Evolutionary conservation across 495 filamentous ascomycete genomes (phyloP).

Genomic region (Eremomyces bilateralis): DNA sequence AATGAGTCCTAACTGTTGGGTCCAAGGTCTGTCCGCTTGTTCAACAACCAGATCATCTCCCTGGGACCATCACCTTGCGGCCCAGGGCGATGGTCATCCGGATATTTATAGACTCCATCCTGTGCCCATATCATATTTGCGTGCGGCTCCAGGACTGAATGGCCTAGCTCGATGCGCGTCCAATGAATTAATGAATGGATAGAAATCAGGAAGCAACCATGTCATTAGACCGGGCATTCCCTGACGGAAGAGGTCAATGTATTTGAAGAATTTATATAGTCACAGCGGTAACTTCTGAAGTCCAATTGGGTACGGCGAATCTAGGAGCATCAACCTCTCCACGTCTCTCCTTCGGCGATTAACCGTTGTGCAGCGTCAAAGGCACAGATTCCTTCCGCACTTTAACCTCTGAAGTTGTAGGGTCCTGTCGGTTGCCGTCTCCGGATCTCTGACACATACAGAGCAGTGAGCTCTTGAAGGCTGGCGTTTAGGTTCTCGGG

Average conservation of each 20-base stretch:
- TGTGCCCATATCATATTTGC: conserved; percentile 16
- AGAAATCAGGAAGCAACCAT: conserved; percentile 19
- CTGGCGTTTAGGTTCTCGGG: conserved; percentile 28
- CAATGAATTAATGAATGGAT: conserved; percentile 16
- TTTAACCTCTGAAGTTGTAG: conserved; percentile 41
- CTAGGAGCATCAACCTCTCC: conserved; percentile 10
- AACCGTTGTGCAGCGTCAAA: conserved; percentile 20
- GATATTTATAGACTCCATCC: not conserved
- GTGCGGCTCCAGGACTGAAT: conserved; percentile 6
- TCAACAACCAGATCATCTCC: conserved; percentile 21
- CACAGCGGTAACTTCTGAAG: conserved; percentile 14
- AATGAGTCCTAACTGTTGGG: conserved; percentile 15
- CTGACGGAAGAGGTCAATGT: conserved; percentile 26
- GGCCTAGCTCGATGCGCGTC: conserved; percentile 16
- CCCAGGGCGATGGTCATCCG: not conserved
- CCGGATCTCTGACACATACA: conserved; percentile 40
- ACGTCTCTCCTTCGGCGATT: conserved; percentile 8
- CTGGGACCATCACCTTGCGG: conserved; percentile 12
- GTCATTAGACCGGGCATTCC: conserved; percentile 15
- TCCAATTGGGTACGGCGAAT: conserved; percentile 12
- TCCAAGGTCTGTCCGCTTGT: conserved; percentile 20
- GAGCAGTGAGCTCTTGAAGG: conserved; percentile 26
- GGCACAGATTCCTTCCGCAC: conserved; percentile 26
- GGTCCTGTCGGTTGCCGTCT: conserved; percentile 41
- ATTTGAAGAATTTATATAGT: conserved; percentile 19